Evolutionary conservation across 1,284 basidiomycete species (phyloP).

Genomic region (Phaffia rhodozyma): DNA sequence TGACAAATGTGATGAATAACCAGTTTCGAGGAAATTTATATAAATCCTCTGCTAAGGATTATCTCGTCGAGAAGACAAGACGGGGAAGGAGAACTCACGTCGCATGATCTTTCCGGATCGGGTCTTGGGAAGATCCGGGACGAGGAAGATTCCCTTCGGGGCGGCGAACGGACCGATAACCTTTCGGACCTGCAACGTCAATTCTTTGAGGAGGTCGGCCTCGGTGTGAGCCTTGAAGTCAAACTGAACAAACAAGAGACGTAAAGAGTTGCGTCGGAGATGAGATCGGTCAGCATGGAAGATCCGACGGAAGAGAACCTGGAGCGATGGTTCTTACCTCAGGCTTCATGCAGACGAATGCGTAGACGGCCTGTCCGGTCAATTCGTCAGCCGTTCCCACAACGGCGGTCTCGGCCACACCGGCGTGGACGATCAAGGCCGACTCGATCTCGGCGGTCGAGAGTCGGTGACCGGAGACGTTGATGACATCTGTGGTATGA

Average conservation of each 20-base stretch:
- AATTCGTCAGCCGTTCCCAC: constrained; percentile 80
- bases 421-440: constrained; percentile 82
- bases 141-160: constrained; percentile 82
- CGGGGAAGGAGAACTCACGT: neutral
- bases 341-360: constrained; percentile 49
- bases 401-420: constrained; percentile 83
- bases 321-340: constrained; percentile 25
- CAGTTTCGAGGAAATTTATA: neutral
- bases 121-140: constrained; percentile 86
- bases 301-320: constrained; percentile 14
- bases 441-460: constrained; percentile 97
- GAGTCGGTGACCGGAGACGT: constrained; percentile 90
- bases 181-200: constrained; percentile 87
- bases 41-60: no score
- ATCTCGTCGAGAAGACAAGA: neutral
- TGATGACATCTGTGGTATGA: constrained; percentile 58
- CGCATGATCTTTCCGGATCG: constrained; percentile 73
- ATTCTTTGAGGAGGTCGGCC: constrained; percentile 65
- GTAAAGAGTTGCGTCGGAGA: neutral
- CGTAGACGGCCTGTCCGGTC: constrained; percentile 63
- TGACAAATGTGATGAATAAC: neutral
- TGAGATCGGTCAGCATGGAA: constrained; percentile 12
- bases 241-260: constrained; percentile 45
- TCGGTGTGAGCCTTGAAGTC: constrained; percentile 58
- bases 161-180: constrained; percentile 79